Percentiles rank a stretch among this genome's conserved stretches.
These are phyloP conservation scores for Colletotrichum coccodes DNA, from an alignment of 2,329 filamentous ascomycete genomes.

Conservation along the genomic window DNA sequence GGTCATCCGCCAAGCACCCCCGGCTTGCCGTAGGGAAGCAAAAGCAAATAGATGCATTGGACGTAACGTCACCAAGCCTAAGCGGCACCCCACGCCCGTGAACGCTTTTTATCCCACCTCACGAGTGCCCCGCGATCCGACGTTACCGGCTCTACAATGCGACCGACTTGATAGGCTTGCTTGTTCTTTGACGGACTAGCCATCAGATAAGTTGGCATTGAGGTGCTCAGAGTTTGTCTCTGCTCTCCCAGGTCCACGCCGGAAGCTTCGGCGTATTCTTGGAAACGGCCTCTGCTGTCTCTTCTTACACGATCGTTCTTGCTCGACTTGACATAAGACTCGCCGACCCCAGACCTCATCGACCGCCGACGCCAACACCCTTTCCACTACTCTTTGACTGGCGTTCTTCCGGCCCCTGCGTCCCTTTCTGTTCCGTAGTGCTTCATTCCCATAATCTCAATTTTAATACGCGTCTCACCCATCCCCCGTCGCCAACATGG, in stretches of 20 bases:
- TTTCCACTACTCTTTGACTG: not conserved
- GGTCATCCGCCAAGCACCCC: not conserved
- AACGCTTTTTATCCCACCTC: slow-evolving; percentile 13
- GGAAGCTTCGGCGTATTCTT: slow-evolving; percentile 9
- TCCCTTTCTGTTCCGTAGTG: not conserved
- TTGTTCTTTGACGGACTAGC: not conserved
- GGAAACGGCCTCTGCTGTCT: not conserved
- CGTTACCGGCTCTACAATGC: not conserved
- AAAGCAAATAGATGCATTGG: not conserved
- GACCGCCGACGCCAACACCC: not conserved
- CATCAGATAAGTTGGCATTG: not conserved
- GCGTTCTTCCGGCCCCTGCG: not conserved
- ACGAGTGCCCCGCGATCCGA: not conserved
- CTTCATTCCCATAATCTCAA: not conserved
- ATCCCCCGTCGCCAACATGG: slow-evolving; percentile 34
- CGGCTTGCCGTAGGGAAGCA: not conserved
- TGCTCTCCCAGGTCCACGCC: not conserved
- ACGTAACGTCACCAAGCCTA: slow-evolving; percentile 19
- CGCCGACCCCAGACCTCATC: not conserved
- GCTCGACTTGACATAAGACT: not conserved
- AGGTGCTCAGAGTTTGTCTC: not conserved
- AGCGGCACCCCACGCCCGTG: not conserved
- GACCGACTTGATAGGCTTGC: not conserved
- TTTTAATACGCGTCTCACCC: not conserved
- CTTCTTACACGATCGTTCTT: not conserved